Conservation (phyloP, 139 green algal species). For the Prasinococcaceae sp. region DNA sequence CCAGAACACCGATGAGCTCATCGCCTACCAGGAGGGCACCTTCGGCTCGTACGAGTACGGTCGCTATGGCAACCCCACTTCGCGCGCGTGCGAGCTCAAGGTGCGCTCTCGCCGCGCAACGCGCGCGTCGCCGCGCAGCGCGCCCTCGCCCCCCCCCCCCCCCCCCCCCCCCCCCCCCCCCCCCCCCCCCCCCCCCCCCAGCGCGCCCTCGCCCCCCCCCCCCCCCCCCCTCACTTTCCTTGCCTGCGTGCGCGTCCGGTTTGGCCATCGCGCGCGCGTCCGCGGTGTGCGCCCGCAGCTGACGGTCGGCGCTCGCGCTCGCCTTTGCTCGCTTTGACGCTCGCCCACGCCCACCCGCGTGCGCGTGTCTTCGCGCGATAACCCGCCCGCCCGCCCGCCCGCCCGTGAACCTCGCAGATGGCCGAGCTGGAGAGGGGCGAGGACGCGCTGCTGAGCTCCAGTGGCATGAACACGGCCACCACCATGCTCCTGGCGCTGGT, state of each 20-base stretch:
- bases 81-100: slow-evolving; percentile 74
- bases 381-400: no score
- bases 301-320: no score
- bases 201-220: no score
- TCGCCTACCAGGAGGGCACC: slow-evolving; percentile 66
- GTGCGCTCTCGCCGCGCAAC: slow-evolving; percentile 35
- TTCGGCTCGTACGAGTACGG: slow-evolving; percentile 79
- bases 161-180: no score
- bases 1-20: slow-evolving; percentile 64
- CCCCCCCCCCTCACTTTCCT: no score
- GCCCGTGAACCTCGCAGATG: no score
- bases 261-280: no score
- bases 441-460: slow-evolving; percentile 79
- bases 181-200: slow-evolving; percentile 1
- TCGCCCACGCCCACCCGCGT: no score
- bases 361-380: no score
- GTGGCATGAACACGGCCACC: slow-evolving; percentile 92
- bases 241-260: no score
- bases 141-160: background rate
- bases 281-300: no score
- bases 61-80: slow-evolving; percentile 95
- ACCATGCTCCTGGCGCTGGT: slow-evolving; percentile 98
- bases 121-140: background rate
- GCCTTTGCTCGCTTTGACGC: no score
- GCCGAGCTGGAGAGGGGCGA: slow-evolving; percentile 90